These are phyloP conservation scores for Laguncularia racemosa DNA, from an alignment of 345 rosid species.

Conservation along the genomic window DNA sequence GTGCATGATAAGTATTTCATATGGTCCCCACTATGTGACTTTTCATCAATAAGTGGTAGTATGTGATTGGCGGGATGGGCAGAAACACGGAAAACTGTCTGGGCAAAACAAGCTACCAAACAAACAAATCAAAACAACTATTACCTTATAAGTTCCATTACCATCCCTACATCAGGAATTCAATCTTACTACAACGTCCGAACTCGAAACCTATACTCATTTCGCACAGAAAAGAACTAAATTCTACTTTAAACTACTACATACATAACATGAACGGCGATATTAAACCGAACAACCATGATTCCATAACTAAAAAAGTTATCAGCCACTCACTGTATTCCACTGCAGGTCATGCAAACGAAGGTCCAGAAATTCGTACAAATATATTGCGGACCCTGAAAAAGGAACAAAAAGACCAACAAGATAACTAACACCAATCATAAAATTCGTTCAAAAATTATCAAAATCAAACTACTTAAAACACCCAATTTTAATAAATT, in stretches of 20 bases:
- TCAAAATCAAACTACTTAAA: not conserved
- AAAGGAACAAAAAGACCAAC: not conserved
- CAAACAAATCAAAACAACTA: too few species aligned
- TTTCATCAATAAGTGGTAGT: not conserved
- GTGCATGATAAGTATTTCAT: too few species aligned
- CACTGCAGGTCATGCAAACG: constrained; percentile 84
- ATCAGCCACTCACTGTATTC: constrained; percentile 78
- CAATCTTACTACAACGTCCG: not conserved
- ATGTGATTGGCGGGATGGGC: too few species aligned
- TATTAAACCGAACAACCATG: not conserved
- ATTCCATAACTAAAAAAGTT: not conserved
- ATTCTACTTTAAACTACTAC: not conserved
- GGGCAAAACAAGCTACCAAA: too few species aligned
- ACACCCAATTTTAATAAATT: not conserved
- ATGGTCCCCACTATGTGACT: too few species aligned
- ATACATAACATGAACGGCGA: not conserved
- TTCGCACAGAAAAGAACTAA: not conserved
- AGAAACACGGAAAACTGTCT: too few species aligned
- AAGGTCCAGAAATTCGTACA: constrained; percentile 96
- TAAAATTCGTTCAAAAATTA: not conserved
- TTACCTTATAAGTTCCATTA: too few species aligned
- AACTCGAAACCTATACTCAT: not conserved
- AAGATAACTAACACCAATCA: not conserved
- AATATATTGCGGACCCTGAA: constrained; percentile 96
- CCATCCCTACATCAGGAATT: too few species aligned